Percentiles rank a stretch among this genome's conserved stretches.
These are phyloP conservation scores for Ophiocordyceps camponoti-rufipedis DNA, from an alignment of 2,329 filamentous ascomycete genomes.

Conservation along the genomic window DNA sequence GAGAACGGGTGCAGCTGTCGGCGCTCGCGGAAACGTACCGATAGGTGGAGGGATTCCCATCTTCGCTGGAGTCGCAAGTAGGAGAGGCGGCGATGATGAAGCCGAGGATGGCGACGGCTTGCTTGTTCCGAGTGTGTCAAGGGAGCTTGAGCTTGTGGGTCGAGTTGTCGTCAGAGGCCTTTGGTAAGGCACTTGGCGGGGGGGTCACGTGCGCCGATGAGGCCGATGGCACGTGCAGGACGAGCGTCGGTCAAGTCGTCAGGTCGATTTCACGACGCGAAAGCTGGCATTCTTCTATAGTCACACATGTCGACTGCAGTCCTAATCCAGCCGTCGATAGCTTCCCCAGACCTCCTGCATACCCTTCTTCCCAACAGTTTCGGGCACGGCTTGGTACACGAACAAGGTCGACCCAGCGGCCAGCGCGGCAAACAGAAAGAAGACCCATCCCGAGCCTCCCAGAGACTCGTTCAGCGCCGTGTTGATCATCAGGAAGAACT, in stretches of 20 bases:
- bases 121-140: background rate
- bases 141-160: background rate
- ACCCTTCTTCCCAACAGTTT: constrained; percentile 72
- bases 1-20: background rate
- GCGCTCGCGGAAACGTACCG: constrained; percentile 19
- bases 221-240: background rate
- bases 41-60: constrained; percentile 37
- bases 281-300: no score
- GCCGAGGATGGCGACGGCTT: background rate
- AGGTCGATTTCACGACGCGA: no score
- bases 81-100: background rate
- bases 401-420: constrained; percentile 54
- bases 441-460: constrained; percentile 63
- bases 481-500: constrained; percentile 86
- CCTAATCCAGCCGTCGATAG: constrained; percentile 31
- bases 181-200: background rate
- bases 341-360: constrained; percentile 86
- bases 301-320: no score
- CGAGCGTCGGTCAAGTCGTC: no score
- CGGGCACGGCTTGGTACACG: constrained; percentile 58
- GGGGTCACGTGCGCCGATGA: background rate
- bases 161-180: background rate
- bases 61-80: constrained; percentile 10
- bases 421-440: constrained; percentile 74
- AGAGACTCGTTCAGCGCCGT: constrained; percentile 43